Conservation (phyloP, 2,329 filamentous ascomycete species). For the Volutella citrinella region DNA sequence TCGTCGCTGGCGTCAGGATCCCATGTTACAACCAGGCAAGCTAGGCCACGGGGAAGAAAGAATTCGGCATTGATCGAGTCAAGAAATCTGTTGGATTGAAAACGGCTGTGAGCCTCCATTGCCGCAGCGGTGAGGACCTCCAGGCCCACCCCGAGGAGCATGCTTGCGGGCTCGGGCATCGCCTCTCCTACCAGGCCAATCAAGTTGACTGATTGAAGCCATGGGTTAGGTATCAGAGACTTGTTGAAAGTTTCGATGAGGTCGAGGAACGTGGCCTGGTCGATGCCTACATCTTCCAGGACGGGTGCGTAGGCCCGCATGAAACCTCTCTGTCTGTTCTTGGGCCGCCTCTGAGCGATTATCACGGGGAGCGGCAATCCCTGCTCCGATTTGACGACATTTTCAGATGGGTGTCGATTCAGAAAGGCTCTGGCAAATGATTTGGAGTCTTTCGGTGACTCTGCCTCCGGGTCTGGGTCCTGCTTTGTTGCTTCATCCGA, state of each 20-base stretch:
- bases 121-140: conserved; percentile 40
- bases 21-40: conserved; percentile 48
- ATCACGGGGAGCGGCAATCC: too few species aligned
- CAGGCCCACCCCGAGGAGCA: conserved; percentile 31
- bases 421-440: too few species aligned
- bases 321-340: too few species aligned
- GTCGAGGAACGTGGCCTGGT: too few species aligned
- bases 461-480: too few species aligned
- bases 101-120: conserved; percentile 37
- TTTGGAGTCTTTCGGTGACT: too few species aligned
- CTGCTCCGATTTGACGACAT: too few species aligned
- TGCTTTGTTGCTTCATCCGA: too few species aligned
- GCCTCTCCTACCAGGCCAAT: neutral
- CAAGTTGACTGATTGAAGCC: conserved; percentile 26
- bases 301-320: too few species aligned
- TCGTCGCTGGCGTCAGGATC: conserved; percentile 37
- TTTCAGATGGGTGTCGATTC: too few species aligned
- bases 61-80: conserved; percentile 53
- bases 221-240: conserved; percentile 1
- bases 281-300: too few species aligned
- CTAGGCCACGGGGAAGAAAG: conserved; percentile 55
- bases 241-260: conserved; percentile 11
- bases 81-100: conserved; percentile 51
- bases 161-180: conserved; percentile 1
- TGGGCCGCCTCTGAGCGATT: too few species aligned